These are phyloP conservation scores for Fusarium equiseti DNA, from an alignment of 2,329 filamentous ascomycete species.

Conservation along the genomic window DNA sequence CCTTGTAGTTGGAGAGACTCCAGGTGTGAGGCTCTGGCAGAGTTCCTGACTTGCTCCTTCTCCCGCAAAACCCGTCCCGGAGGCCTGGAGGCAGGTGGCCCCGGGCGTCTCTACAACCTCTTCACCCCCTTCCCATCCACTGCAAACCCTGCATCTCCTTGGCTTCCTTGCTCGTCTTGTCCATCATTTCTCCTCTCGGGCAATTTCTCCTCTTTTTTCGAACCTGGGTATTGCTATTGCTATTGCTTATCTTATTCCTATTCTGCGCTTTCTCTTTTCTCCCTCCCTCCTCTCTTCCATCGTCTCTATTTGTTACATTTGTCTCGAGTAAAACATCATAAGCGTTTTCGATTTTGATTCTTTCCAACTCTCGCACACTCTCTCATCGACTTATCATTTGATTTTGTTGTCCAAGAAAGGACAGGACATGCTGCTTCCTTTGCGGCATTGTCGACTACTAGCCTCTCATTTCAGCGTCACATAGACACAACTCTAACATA, in stretches of 20 bases:
- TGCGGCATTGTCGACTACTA: constrained; percentile 45
- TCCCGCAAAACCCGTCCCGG: not conserved
- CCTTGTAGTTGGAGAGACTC: constrained; percentile 20
- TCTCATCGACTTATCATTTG: constrained; percentile 26
- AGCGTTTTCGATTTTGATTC: constrained; percentile 38
- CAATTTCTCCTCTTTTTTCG: constrained; percentile 37
- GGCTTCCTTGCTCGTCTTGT: constrained; percentile 31
- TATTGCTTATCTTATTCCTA: constrained; percentile 34
- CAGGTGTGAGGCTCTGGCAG: constrained; percentile 28
- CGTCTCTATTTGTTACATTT: constrained; percentile 33
- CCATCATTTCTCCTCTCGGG: constrained; percentile 38
- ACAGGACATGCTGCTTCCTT: constrained; percentile 47
- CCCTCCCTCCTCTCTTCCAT: constrained; percentile 30
- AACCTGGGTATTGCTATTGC: constrained; percentile 23
- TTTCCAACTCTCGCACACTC: constrained; percentile 26
- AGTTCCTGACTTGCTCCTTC: not conserved
- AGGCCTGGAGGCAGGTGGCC: not conserved
- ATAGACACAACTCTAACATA: constrained; percentile 24
- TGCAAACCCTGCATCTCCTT: constrained; percentile 33
- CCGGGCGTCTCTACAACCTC: constrained; percentile 32
- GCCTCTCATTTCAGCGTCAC: constrained; percentile 46
- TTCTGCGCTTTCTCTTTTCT: constrained; percentile 21
- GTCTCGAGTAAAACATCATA: constrained; percentile 18
- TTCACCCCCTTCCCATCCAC: constrained; percentile 28
- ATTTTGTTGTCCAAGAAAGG: constrained; percentile 33